These are phyloP conservation scores for Pseudisothecium myosuroides DNA, from an alignment of 225 moss, liverwort and hornwort genomes.

Conservation along the genomic window DNA sequence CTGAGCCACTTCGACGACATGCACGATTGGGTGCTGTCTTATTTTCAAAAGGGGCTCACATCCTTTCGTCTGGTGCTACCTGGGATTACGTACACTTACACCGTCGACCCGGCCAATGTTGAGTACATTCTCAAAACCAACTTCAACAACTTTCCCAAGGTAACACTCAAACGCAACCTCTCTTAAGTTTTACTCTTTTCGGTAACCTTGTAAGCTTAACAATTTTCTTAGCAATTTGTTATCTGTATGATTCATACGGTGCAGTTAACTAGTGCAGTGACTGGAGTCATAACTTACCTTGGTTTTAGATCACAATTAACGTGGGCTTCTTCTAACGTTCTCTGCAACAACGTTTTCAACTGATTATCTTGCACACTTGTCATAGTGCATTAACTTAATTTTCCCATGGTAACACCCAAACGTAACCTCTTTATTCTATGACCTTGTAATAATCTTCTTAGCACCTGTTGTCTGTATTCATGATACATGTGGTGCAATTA, in stretches of 20 bases:
- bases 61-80: slow-evolving; percentile 8
- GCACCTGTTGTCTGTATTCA: neutral
- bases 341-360: neutral
- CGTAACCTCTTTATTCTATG: neutral
- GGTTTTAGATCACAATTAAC: neutral
- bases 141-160: slow-evolving; percentile 31
- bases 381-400: too few relatives aligned
- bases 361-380: neutral
- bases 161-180: neutral
- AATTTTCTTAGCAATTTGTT: neutral
- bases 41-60: slow-evolving; percentile 17
- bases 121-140: slow-evolving; percentile 45
- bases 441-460: neutral
- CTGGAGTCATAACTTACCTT: neutral
- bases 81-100: slow-evolving; percentile 22
- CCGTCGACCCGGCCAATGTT: slow-evolving; percentile 22
- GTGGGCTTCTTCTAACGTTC: neutral
- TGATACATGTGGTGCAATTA: neutral
- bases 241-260: neutral
- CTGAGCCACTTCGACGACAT: slow-evolving; percentile 14
- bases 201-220: too few relatives aligned
- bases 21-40: slow-evolving; percentile 34
- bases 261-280: neutral
- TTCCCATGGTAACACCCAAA: neutral
- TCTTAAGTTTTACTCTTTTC: too few relatives aligned